Base-by-base conservation (phyloP, 2,329 filamentous ascomycete genomes). In the Tolypocladium cylindrosporum region DNA sequence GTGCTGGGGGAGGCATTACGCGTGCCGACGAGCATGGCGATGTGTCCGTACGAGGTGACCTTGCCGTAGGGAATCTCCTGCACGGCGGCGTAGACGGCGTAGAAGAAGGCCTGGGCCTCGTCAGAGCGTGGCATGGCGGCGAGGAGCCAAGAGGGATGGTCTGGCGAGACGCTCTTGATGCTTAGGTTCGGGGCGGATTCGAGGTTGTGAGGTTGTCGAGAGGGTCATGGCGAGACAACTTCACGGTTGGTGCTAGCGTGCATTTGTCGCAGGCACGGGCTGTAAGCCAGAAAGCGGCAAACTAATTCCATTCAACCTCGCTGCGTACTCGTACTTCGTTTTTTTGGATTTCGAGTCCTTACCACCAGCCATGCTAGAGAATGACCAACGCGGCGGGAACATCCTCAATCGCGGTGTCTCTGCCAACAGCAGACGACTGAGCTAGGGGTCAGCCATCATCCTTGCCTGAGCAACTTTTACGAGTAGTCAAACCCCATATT, bases 41-140 rank as follows among this genome's bases (percentile, higher is more conserved):
- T 91, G 69, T 91, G 88, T 2, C 89, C 91, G 69, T 97, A 97
- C 53, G 84, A 90, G 1, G 92, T 97, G 48, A 97, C 91, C 68
- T 82, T 88, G 61, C 93, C 93, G 10, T 73, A 69, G 0, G 94
- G 93, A 39, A 97, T 89, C 70, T 96, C 85, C 71, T 93, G 90
- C 4, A 97, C 83, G 16, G 92, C 91, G 59, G 79, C 76, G 75
- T 96, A 97, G 55, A 96, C 91, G 51, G 88, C 76, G 75, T 78
- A 75, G 72, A 88, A 90, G 78, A 91, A 93, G 24, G 87, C 81
- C 61, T 80, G 79, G 14, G 88, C 88, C 72, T 92, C 89, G 64
- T 91, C 88, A 51, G 86, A 85, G 61, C 85, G 85, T 21, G 86
- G 70, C 88, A 91, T 90, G 13, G 40, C 34, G 19, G 19, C 27